Evolutionary conservation across 179 eudicot genomes (phyloP), one percentile per base, ranked within the genome.

Genomic region (Silene vulgaris): DNA sequence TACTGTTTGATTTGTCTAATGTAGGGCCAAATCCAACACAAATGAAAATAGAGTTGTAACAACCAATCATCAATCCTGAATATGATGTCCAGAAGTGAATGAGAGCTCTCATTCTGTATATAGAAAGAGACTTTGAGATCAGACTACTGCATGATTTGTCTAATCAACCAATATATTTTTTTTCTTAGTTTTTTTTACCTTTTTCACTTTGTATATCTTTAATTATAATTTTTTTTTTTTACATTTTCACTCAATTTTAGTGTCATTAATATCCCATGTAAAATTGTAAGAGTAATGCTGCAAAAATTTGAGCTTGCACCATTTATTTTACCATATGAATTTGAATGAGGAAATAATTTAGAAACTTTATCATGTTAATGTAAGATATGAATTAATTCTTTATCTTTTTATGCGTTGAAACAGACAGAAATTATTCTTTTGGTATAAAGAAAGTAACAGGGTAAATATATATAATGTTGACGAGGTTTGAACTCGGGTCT

Each of bases 41-140:
- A 75, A 89, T 86, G 96, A 92, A 90, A 84, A 78, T 79, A 75
- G 90, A 89, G 89, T 86, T 80, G 59, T 88, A 85, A 87, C 86
- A 73, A 80, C 79, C 83, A 79, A 72, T 80, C 80, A 77, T 64
- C 56, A 72, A 61, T 78, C 70, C 13, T 82, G 67, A 83, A 82
- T 69, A 79, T 71, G 79, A 73, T 73, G 82, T 79, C 81, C 69
- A 76, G 23, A 63, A 65, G 76, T 70, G 76, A 75, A 48, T 57
- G 68, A 80, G 68, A 82, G 82, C 80, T 2, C 16, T 2, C 81
- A 74, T 82, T 68, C 17, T 88, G 97, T 89, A 84, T 61, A 87
- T 87, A 91, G 75, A 80, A 74, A 80, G 82, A 82, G 86, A 82
- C 70, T 80, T 83, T 80, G 78, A 16, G 73, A 70, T 77, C 52